These are phyloP conservation scores for Actinomortierella ambigua DNA, from an alignment of 371 early-diverging fungal genomes.

Conservation along the genomic window DNA sequence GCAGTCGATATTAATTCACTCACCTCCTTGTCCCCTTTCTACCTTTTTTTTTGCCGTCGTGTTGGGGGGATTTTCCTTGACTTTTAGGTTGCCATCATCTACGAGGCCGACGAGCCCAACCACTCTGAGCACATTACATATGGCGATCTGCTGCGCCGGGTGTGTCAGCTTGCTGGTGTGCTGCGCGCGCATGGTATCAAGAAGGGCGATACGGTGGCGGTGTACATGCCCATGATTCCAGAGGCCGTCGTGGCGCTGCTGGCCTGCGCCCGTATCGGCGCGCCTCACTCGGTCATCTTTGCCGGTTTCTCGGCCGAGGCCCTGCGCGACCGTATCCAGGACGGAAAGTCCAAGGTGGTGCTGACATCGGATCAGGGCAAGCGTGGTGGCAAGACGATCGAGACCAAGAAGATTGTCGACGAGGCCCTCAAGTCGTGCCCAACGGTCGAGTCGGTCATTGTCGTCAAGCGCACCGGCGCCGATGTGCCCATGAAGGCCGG, in stretches of 20 bases:
- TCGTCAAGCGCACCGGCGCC: slow-evolving; percentile 87
- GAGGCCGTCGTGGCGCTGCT: slow-evolving; percentile 91
- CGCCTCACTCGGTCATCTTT: slow-evolving; percentile 91
- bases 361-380: slow-evolving; percentile 87
- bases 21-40: no score
- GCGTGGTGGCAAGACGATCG: slow-evolving; percentile 90
- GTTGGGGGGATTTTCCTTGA: not conserved
- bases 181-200: slow-evolving; percentile 78
- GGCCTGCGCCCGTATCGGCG: slow-evolving; percentile 94
- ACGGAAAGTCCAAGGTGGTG: slow-evolving; percentile 78
- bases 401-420: slow-evolving; percentile 91
- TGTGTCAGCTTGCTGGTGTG: slow-evolving; percentile 84
- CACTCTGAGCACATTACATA: slow-evolving; percentile 80
- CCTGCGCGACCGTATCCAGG: slow-evolving; percentile 81
- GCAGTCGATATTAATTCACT: no score
- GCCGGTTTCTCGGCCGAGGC: slow-evolving; percentile 93
- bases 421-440: slow-evolving; percentile 80
- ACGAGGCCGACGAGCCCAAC: slow-evolving; percentile 88
- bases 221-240: slow-evolving; percentile 98
- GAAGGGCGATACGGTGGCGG: slow-evolving; percentile 92
- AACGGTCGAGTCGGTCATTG: slow-evolving; percentile 82
- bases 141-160: slow-evolving; percentile 77
- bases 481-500: slow-evolving; percentile 71
- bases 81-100: slow-evolving; percentile 84
- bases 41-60: not conserved